Evolutionary conservation across 2,329 filamentous ascomycete species (phyloP), one percentile per base, ranked within the genome.

Genomic region (Zymoseptoria brevis): DNA sequence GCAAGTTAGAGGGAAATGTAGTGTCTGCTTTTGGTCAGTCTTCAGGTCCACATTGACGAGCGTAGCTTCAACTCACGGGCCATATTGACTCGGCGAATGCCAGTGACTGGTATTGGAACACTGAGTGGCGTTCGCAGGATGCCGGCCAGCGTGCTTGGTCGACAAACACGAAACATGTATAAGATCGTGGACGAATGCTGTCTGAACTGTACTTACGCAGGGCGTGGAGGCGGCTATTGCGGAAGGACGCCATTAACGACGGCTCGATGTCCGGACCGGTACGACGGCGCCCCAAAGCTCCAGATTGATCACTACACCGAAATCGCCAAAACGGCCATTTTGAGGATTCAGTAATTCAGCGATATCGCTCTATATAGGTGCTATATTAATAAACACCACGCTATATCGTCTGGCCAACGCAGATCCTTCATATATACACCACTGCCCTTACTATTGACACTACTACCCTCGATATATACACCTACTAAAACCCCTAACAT

Each of bases 1-100:
- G 75, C 16, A 76, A 63, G 60, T 72, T 67, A 35, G 64, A 57
- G 3, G 74, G 74, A 49, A 75, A 68, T 4, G 63, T 59, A 22
- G 59, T 61, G 57, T 63, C 62, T 64, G 35, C 16, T 45, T 45
- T 7, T 45, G 13, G 35, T 45, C 35, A 45, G 16, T n/a, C 35
- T 45, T 45, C 13, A 7, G 13, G 16, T 45, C 13, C 16, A 7
- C 5, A n/a, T n/a, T 45, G 4, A n/a, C 13, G 3, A 16, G 35
- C 11, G 35, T 45, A 45, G 35, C 35, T 45, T 45, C 35, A 4
- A 45, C 35, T 45, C 35, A 45, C 35, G 35, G 35, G 35, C 35
- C 35, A 45, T 45, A 11, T n/a, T 45, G 35, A 45, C 6, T 45
- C 13, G 35, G 13, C 35, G 35, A 45, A n/a, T 16, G 13, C 5